A percentile compares a stretch with the other conserved stretches of the same genome.
Evolutionary conservation across 2,329 filamentous ascomycete species (phyloP).

Genomic region (Simplicillium sp.): DNA sequence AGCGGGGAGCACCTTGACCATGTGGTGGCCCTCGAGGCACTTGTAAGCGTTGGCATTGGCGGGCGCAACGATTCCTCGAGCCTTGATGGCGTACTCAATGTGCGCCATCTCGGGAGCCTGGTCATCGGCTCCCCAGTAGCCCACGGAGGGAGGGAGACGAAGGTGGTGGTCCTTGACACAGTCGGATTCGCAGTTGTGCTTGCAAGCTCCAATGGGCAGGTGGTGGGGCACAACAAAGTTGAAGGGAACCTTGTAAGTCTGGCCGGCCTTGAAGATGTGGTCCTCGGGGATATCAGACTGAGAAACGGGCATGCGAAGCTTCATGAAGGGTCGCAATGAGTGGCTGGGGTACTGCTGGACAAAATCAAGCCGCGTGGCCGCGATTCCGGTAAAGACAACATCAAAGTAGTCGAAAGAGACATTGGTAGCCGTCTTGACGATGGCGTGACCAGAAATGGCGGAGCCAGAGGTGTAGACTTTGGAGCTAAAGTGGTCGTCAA

Average conservation of each 20-base stretch:
- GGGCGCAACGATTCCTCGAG: slow-evolving; percentile 23
- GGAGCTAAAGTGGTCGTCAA: slow-evolving; percentile 43
- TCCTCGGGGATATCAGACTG: slow-evolving; percentile 36
- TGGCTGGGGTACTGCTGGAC: slow-evolving; percentile 36
- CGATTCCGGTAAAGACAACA: slow-evolving; percentile 41
- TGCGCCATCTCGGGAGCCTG: slow-evolving; percentile 44
- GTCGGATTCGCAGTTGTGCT: slow-evolving; percentile 34
- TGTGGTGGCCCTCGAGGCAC: slow-evolving; percentile 30
- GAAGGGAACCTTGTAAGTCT: slow-evolving; percentile 43
- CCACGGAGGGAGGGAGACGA: slow-evolving; percentile 42
- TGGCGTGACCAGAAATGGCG: slow-evolving; percentile 36
- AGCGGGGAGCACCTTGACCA: slow-evolving; percentile 43
- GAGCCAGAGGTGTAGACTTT: slow-evolving; percentile 49
- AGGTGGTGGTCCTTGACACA: slow-evolving; percentile 42
- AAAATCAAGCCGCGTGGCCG: slow-evolving; percentile 41
- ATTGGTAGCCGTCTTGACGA: slow-evolving; percentile 34
- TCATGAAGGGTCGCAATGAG: slow-evolving; percentile 43
- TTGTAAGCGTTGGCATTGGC: slow-evolving; percentile 14
- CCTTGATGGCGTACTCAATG: slow-evolving; percentile 43
- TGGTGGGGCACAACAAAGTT: slow-evolving; percentile 49
- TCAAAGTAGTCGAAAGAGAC: slow-evolving; percentile 41
- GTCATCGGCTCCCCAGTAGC: slow-evolving; percentile 44
- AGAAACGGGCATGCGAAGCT: slow-evolving; percentile 43
- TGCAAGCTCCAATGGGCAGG: slow-evolving; percentile 47
- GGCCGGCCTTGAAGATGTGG: slow-evolving; percentile 36